These are phyloP conservation scores for Candida tibetensis DNA, from an alignment of 805 yeast genomes.

Conservation along the genomic window DNA sequence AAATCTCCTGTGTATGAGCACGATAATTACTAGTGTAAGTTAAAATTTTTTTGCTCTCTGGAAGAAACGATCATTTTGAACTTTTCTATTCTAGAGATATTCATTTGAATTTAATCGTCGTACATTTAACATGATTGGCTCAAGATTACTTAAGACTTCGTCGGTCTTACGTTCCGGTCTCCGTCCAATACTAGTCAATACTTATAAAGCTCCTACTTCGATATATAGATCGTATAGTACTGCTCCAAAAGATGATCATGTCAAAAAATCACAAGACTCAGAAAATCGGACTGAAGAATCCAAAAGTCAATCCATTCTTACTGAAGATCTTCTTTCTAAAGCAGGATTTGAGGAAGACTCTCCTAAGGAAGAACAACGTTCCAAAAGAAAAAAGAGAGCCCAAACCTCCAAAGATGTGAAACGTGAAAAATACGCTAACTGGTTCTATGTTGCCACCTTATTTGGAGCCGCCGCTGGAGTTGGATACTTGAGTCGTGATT, in stretches of 20 bases:
- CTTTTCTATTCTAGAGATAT: no score
- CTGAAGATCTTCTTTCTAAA: slow-evolving; percentile 76
- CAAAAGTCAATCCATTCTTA: slow-evolving; percentile 54
- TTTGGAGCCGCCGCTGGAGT: slow-evolving; percentile 53
- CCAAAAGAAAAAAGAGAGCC: slow-evolving; percentile 35
- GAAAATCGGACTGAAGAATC: no score
- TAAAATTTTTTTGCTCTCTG: no score
- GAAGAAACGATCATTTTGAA: no score
- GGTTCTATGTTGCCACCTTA: slow-evolving; percentile 61
- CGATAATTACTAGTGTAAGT: no score
- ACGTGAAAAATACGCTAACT: slow-evolving; percentile 77
- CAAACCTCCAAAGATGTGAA: slow-evolving; percentile 71
- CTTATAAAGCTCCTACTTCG: neutral
- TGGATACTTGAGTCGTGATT: slow-evolving; percentile 74
- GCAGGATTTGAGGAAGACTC: slow-evolving; percentile 69
- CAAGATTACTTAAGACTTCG: neutral
- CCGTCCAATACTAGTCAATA: neutral
- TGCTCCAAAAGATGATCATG: neutral
- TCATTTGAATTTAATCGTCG: no score
- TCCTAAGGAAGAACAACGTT: slow-evolving; percentile 11
- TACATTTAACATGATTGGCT: neutral
- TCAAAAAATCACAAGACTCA: slow-evolving; percentile 8
- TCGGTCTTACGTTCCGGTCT: neutral
- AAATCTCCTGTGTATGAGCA: no score
- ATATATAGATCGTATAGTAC: neutral